Evolutionary conservation across 345 rosid species (phyloP).

Genomic region (Heritiera fomes): DNA sequence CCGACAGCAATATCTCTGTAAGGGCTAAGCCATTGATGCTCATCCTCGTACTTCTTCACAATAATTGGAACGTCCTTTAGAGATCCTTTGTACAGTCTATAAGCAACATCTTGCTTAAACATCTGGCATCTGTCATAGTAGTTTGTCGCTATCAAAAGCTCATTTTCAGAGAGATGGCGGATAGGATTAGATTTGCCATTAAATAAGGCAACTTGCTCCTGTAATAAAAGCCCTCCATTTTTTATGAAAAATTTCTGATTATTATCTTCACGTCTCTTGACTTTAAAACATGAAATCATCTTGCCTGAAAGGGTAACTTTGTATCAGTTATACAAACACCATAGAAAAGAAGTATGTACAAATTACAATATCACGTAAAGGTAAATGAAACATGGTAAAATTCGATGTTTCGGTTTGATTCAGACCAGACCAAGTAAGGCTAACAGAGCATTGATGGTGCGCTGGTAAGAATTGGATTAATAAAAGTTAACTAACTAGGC

Average conservation of each 20-base stretch:
- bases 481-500: too few species aligned
- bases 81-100: conserved; percentile 10
- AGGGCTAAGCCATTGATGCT: too few species aligned
- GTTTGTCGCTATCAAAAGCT: conserved; percentile 25
- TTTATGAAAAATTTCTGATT: background rate
- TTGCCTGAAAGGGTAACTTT: background rate
- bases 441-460: too few species aligned
- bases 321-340: background rate
- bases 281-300: background rate
- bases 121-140: background rate
- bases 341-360: background rate
- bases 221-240: conserved; percentile 18
- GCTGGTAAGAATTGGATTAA: too few species aligned
- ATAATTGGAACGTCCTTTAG: conserved; percentile 7
- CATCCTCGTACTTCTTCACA: background rate
- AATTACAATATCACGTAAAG: too few species aligned
- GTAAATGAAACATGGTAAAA: background rate
- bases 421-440: too few species aligned
- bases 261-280: background rate
- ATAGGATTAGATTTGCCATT: conserved; percentile 25
- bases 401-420: background rate
- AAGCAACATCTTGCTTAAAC: background rate
- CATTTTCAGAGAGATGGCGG: conserved; percentile 10
- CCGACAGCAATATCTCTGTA: conserved; percentile 19
- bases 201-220: conserved; percentile 17